phyloP scores from a whole-genome alignment of 1,284 basidiomycete genomes.

The Phellinidium pouzarii region DNA sequence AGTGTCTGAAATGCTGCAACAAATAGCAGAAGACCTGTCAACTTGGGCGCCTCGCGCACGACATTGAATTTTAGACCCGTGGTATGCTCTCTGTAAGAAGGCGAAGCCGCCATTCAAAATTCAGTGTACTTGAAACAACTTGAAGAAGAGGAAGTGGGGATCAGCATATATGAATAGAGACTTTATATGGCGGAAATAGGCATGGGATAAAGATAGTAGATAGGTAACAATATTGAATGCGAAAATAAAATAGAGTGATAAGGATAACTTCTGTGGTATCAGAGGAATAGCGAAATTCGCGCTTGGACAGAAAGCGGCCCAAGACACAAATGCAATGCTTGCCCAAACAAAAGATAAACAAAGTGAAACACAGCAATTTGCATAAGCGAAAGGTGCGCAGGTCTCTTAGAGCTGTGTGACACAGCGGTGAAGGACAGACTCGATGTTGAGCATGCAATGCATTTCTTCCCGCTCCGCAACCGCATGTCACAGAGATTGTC shows the following conservation, averaged over 20 bases:
- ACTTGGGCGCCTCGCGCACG: constrained; percentile 5
- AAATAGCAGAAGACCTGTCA: constrained; percentile 20
- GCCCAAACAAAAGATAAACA: background rate
- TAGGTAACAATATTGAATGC: too few relatives aligned
- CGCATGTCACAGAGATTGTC: too few relatives aligned
- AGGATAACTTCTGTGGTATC: background rate
- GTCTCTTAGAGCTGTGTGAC: background rate
- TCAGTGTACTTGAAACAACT: background rate
- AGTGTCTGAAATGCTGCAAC: constrained; percentile 24
- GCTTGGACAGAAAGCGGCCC: background rate
- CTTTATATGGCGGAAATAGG: background rate
- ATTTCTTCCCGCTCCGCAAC: too few relatives aligned
- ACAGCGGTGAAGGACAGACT: background rate
- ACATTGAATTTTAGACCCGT: background rate
- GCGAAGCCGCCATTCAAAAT: background rate
- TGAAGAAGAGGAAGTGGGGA: background rate
- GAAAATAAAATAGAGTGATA: background rate
- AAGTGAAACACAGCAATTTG: background rate
- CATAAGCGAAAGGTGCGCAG: background rate
- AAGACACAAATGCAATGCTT: background rate
- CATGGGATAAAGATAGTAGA: too few relatives aligned
- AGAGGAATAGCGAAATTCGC: background rate
- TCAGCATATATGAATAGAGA: background rate
- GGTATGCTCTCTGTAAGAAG: background rate
- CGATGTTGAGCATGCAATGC: too few relatives aligned